Base-by-base conservation (phyloP, 208 protist genomes). In the Leishmania aethiopica region DNA sequence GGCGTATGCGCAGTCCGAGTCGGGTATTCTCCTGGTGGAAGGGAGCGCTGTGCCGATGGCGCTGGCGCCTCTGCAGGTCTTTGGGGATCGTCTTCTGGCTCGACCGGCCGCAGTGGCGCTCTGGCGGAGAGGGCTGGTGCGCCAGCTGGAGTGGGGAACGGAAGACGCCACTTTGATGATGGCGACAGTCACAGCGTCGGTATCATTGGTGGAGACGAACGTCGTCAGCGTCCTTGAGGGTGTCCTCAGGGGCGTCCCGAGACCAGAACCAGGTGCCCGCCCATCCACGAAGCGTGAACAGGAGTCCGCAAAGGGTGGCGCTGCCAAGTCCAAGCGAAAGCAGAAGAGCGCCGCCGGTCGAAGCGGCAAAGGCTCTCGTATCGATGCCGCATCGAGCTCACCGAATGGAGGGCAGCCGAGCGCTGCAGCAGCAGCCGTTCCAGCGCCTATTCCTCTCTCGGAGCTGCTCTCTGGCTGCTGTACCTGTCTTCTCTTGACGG, bases 31-130 rank as follows among this genome's bases (percentile, higher is more conserved):
- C 0, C 6, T 64, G 0, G 35, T 86, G 8, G 40, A 62, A 3
- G 64, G 19, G 17, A 51, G 59, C 42, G 71, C 53, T 11, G 32
- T 77, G 3, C 57, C 79, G 1, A 4, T 4, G 37, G 78, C 67
- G 35, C 28, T 73, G 42, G 73, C 55, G 22, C 73, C 79, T 15
- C 49, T 89, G 17, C 13, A 19, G 0, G 66, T 19, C 3, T 86
- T 83, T 78, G 82, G 64, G n/a, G n/a, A 77, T 59, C 73, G 62
- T 5, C 69, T 84, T 1, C 64, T 86, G 2, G 49, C 83, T 37
- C 67, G 83, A 40, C 60, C 35, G 0, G 67, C 66, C 4, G 78
- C 78, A 25, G 66, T 35, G 57, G 66, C 45, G 37, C 67, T 81
- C 51, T 75, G 78, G 62, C 64, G 25, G 17, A 35, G 37, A n/a